Evolutionary conservation across 2,329 filamentous ascomycete species (phyloP), one percentile per base, ranked within the genome.

Genomic region (Corinectria fuckeliana): DNA sequence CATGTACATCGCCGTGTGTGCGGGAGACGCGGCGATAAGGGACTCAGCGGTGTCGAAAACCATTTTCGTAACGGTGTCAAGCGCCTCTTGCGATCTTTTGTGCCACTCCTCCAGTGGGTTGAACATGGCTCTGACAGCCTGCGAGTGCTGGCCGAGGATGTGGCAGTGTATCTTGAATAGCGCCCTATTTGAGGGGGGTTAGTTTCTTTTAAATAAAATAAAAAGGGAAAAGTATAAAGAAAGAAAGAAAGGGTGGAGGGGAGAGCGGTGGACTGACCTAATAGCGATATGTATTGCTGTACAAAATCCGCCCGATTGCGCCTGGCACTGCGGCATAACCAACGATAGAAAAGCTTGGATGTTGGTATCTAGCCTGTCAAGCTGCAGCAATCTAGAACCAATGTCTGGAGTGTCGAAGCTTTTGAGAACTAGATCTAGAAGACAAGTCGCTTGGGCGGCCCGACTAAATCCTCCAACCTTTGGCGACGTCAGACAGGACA

Each of bases 381-480:
- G 44, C 6, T 50, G 44, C 2, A 42, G 21, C 4, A 42, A 16
- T 18, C 36, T 42, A 9, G 34, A 56, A 34, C 34, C 16, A 34
- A 50, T 20, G 18, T 34, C 21, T 42, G 7, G 6, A 6, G 14
- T 34, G 13, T 56, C 5, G n/a, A 50, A 44, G 16, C 28, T 16
- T 26, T 50, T 50, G 23, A 56, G 20, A 13, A 56, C 44, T 20
- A 26, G 23, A 5, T 44, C 36, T 7, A 56, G 13, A 34, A 56
- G 53, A 28, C 20, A 42, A 26, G 53, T 26, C 3, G 45, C 45
- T 20, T 56, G 53, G 4, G 45, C 45, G 5, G 53, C 44, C 13
- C 53, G 53, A 25, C 53, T 13, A 28, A 56, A 50, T 2, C 45
- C 45, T n/a, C 44, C 45, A 21, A 56, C 25, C 7, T 50, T 18